Base-by-base conservation (phyloP, 1,139 yeast genomes). In the Geotrichum klebahnii region DNA sequence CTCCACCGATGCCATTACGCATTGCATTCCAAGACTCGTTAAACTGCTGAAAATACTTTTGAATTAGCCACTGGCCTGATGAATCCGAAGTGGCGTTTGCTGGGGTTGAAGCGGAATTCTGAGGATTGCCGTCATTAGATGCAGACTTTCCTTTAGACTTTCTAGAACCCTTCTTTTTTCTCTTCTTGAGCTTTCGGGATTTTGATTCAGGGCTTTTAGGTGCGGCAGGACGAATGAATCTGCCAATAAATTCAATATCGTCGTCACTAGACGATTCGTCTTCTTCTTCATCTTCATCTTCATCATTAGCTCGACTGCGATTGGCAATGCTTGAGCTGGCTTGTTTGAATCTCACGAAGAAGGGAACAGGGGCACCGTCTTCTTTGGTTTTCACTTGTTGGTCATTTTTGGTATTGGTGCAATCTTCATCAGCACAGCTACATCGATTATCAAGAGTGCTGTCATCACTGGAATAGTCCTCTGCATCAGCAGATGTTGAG, bases 1-100 rank as follows among this genome's bases (percentile, higher is more conserved):
- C 57, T 36, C 38, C 44, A 3, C 33, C 24, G 6, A 31, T 22
- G 5, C 39, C 39, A 9, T 48, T 34, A 10, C 45, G 24, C 32
- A 44, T 48, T 1, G 52, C 51, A 22, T 44, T 46, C 55, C 53
- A 52, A n/a, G 53, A 49, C 34, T 49, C 47, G 45, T 52, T 52
- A 16, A 52, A 44, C 17, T 50, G 52, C 16, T 46, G 44, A 33
- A 52, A 42, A 28, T 52, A 52, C 22, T 44, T 43, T 33, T 50
- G 55, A 14, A 52, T 33, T 9, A 45, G 28, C 55, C 55, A 52
- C 34, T 44, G 43, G 10, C 24, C 39, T 12, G 35, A 20, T 1
- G 32, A 5, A 8, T 37, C 42, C 26, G 33, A 20, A 22, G 38
- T 12, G 16, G 29, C 38, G 2, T n/a, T 16, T 3, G 29, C 26